Percentiles rank a stretch among this genome's conserved stretches.
Conservation (phyloP, 2,329 filamentous ascomycete species). For the Colletotrichum musicola region DNA sequence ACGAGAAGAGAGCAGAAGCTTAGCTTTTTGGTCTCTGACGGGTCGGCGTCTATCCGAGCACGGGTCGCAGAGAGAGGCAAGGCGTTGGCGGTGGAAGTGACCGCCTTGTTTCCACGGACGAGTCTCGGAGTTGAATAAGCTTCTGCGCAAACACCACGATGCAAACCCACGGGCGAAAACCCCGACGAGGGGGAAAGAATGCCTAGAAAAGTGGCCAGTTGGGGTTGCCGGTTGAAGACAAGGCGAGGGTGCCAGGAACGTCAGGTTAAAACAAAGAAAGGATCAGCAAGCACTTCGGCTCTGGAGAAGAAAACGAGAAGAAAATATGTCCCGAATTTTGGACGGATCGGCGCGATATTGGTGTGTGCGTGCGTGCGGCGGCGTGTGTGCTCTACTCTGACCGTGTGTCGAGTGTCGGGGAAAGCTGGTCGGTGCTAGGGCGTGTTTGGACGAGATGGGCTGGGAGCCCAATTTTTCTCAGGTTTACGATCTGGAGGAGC, state of each 20-base stretch:
- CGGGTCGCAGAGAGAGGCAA: background rate
- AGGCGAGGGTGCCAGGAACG: constrained; percentile 14
- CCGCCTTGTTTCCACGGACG: background rate
- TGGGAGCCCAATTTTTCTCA: too few relatives aligned
- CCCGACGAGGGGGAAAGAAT: too few relatives aligned
- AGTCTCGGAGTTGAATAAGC: background rate
- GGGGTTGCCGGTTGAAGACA: constrained; percentile 19
- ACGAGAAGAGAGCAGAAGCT: constrained; percentile 3
- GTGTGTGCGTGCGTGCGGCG: too few relatives aligned
- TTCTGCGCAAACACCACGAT: constrained; percentile 1
- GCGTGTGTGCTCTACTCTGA: background rate
- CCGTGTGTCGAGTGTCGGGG: background rate
- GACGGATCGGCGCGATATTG: background rate
- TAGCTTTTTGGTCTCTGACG: constrained; percentile 5
- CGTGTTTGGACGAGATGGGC: too few relatives aligned
- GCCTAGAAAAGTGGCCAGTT: constrained; percentile 3
- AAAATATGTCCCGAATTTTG: constrained; percentile 10
- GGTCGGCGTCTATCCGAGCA: background rate
- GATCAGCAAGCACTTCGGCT: constrained; percentile 22
- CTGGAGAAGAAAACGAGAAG: background rate
- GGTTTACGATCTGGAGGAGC: constrained; percentile 6
- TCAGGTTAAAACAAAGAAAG: constrained; percentile 29
- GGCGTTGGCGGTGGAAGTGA: background rate
- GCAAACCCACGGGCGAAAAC: constrained; percentile 1
- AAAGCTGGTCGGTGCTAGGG: too few relatives aligned